Evolutionary conservation across 2,329 filamentous ascomycete species (phyloP).

Genomic region (Septoria linicola): DNA sequence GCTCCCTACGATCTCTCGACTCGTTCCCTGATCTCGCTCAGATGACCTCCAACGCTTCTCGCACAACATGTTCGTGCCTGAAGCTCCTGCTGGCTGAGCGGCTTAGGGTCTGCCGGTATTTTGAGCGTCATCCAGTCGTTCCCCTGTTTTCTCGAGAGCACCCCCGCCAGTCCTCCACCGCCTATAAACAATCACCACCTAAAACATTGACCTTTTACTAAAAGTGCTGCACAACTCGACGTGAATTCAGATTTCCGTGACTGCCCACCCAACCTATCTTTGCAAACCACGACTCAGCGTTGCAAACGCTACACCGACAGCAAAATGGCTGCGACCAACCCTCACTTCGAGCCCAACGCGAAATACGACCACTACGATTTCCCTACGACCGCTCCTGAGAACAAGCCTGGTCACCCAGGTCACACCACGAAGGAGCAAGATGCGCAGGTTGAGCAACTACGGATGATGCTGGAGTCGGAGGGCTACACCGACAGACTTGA

Average conservation of each 20-base stretch:
- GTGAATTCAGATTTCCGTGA: not conserved
- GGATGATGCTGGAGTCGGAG: slow-evolving; percentile 76
- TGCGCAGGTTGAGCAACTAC: slow-evolving; percentile 83
- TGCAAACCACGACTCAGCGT: not conserved
- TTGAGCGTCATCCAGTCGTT: slow-evolving; percentile 9
- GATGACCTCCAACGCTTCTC: slow-evolving; percentile 2
- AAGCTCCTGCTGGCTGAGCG: not conserved
- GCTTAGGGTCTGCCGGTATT: not conserved
- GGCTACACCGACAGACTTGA: slow-evolving; percentile 84
- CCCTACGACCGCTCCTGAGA: slow-evolving; percentile 71
- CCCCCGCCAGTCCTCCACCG: not conserved
- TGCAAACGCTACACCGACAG: not conserved
- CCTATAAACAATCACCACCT: slow-evolving; percentile 1
- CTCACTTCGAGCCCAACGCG: slow-evolving; percentile 62
- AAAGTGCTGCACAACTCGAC: no score
- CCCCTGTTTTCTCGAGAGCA: no score
- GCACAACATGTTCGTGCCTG: slow-evolving; percentile 1
- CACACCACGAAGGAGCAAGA: slow-evolving; percentile 83
- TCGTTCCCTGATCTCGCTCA: not conserved
- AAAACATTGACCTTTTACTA: no score
- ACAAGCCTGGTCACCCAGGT: slow-evolving; percentile 78
- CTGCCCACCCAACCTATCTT: not conserved
- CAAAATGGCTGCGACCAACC: slow-evolving; percentile 36
- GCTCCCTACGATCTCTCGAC: no score
- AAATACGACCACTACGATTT: slow-evolving; percentile 98